Percentiles rank a stretch among this genome's conserved stretches.
Evolutionary conservation across 75 land plant species (phyloP).

Genomic region (Sequoia sempervirens): DNA sequence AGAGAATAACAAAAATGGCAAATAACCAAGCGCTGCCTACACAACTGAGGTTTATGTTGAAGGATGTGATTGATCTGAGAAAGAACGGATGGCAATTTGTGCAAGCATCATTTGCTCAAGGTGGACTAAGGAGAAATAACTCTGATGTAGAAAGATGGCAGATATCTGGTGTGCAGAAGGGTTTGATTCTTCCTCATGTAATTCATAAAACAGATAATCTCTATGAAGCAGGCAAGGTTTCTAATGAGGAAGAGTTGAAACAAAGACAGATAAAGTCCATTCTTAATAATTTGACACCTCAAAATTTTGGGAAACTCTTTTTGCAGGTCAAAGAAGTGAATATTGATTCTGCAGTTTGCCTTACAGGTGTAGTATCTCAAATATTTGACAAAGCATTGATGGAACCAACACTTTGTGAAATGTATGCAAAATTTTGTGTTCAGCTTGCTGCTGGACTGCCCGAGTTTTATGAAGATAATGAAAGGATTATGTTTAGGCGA

Average conservation of each 20-base stretch:
- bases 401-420: constrained; percentile 49
- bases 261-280: constrained; percentile 43
- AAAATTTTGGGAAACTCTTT: constrained; percentile 2
- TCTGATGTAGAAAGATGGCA: constrained; percentile 33
- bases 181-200: constrained; percentile 35
- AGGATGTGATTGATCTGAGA: constrained; percentile 85
- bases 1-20: constrained; percentile 51
- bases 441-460: constrained; percentile 33
- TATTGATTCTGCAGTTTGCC: constrained; percentile 32
- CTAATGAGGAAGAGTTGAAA: constrained; percentile 38
- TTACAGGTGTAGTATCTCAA: constrained; percentile 40
- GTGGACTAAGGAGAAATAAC: constrained; percentile 14
- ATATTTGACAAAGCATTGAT: constrained; percentile 42
- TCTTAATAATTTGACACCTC: not conserved
- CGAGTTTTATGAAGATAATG: constrained; percentile 31
- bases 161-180: constrained; percentile 15
- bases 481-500: constrained; percentile 38
- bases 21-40: constrained; percentile 72
- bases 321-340: constrained; percentile 32
- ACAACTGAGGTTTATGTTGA: constrained; percentile 79
- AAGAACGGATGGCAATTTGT: constrained; percentile 88
- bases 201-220: constrained; percentile 23
- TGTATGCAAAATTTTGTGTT: constrained; percentile 35
- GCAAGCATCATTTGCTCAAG: constrained; percentile 17
- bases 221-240: constrained; percentile 19